Conservation (phyloP, 2,329 filamentous ascomycete genomes). For the Aspergillus ustus region DNA sequence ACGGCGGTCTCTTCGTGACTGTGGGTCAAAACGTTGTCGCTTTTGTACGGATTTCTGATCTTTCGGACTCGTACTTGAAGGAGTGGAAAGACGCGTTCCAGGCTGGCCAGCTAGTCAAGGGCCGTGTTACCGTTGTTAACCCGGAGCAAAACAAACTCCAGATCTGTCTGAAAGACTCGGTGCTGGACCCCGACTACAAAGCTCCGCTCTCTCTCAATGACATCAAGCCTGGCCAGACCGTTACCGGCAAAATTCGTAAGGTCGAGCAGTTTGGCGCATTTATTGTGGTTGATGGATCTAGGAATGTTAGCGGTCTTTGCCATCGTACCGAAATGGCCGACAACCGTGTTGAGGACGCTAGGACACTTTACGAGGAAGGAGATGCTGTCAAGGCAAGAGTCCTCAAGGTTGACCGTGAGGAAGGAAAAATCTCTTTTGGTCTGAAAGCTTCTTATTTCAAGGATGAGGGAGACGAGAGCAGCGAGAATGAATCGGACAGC, state of each 20-base stretch:
- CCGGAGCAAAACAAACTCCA: slow-evolving; percentile 72
- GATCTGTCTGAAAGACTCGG: slow-evolving; percentile 84
- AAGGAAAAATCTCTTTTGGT: slow-evolving; percentile 83
- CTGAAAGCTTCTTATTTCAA: slow-evolving; percentile 92
- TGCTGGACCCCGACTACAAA: slow-evolving; percentile 77
- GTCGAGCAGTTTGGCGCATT: slow-evolving; percentile 96
- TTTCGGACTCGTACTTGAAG: slow-evolving; percentile 90
- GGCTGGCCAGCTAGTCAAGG: slow-evolving; percentile 86
- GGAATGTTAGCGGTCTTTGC: slow-evolving; percentile 89
- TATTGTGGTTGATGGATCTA: slow-evolving; percentile 83
- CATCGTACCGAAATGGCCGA: slow-evolving; percentile 93
- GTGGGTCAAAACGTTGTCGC: slow-evolving; percentile 81
- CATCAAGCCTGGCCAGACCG: slow-evolving; percentile 75
- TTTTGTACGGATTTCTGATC: slow-evolving; percentile 81
- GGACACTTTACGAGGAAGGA: slow-evolving; percentile 85
- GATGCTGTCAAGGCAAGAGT: slow-evolving; percentile 93
- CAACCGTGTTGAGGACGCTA: slow-evolving; percentile 78
- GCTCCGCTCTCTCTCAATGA: slow-evolving; percentile 76
- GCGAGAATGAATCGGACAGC: slow-evolving; percentile 48
- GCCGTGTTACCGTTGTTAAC: slow-evolving; percentile 78
- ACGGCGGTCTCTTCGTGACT: slow-evolving; percentile 86
- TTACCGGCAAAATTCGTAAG: slow-evolving; percentile 90
- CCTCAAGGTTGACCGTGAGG: slow-evolving; percentile 73
- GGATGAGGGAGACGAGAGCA: slow-evolving; percentile 52
- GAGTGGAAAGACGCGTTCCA: slow-evolving; percentile 93